These are phyloP conservation scores for Pichia ethanolica DNA, from an alignment of 805 yeast species.

Conservation along the genomic window DNA sequence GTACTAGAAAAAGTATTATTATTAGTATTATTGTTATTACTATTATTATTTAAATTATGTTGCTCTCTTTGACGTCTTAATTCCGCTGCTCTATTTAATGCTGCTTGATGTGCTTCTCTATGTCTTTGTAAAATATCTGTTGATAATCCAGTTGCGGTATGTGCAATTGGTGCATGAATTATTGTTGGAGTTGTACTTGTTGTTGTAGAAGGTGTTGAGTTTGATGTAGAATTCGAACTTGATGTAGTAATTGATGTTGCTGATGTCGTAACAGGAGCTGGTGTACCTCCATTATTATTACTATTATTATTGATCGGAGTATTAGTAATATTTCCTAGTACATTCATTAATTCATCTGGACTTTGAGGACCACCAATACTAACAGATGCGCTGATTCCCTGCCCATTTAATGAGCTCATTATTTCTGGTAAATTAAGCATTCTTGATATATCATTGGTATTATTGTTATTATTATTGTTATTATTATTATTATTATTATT, in stretches of 20 bases:
- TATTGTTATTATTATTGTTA: neutral
- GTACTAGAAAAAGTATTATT: neutral
- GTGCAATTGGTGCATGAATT: conserved; percentile 1
- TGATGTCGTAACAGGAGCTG: neutral
- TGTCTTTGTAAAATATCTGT: conserved; percentile 4
- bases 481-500: neutral
- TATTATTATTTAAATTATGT: neutral
- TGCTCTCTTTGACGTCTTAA: conserved; percentile 1
- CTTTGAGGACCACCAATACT: conserved; percentile 9
- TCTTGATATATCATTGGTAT: neutral
- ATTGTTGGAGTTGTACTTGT: neutral
- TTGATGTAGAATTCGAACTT: neutral
- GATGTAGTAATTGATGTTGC: neutral
- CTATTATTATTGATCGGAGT: neutral
- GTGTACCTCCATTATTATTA: neutral
- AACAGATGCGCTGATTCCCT: conserved; percentile 10
- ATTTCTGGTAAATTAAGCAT: neutral
- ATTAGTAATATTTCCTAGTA: conserved; percentile 6
- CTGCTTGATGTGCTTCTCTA: conserved; percentile 6
- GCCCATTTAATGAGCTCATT: neutral
- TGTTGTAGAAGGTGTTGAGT: neutral
- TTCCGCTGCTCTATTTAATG: conserved; percentile 5
- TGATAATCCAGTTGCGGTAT: neutral
- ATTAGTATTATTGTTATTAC: neutral
- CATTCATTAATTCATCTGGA: conserved; percentile 5